Evolutionary conservation across 441 rosid genomes (phyloP).

Genomic region (Biscutella laevigata): DNA sequence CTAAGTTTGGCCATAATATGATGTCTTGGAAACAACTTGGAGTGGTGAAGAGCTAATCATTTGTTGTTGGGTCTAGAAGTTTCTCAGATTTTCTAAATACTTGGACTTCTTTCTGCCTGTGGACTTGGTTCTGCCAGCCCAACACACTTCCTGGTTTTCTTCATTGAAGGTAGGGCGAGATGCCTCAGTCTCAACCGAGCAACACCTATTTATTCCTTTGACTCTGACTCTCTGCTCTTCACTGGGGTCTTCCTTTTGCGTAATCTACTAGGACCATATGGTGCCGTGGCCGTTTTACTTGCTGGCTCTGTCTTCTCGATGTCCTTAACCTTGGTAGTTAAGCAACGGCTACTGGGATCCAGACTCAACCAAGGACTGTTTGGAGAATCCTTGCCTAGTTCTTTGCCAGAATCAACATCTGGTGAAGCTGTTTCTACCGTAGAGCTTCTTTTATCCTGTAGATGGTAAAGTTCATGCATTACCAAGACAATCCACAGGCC

Average conservation of each 20-base stretch:
- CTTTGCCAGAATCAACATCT: constrained; percentile 30
- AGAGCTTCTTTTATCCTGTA: constrained; percentile 37
- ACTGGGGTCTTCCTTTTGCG: constrained; percentile 38
- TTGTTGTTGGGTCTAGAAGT: constrained; percentile 18
- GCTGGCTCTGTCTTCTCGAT: constrained; percentile 21
- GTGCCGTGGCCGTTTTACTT: constrained; percentile 25
- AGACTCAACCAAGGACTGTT: constrained; percentile 73
- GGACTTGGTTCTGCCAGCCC: too few species aligned
- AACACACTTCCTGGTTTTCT: constrained; percentile 44
- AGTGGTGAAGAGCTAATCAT: constrained; percentile 15
- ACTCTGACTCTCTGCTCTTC: constrained; percentile 23
- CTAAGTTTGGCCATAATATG: not conserved
- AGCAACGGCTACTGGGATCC: constrained; percentile 42
- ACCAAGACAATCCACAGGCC: constrained; percentile 11
- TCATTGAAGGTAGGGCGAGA: constrained; percentile 33
- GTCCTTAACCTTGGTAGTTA: constrained; percentile 28
- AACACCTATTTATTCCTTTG: constrained; percentile 33
- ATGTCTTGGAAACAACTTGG: constrained; percentile 2
- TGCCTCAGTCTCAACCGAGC: constrained; percentile 49
- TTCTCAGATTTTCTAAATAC: constrained; percentile 26
- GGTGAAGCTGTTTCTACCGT: constrained; percentile 22
- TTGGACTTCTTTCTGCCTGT: constrained; percentile 34
- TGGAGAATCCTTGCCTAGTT: constrained; percentile 36
- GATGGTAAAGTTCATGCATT: constrained; percentile 16
- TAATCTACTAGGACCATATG: constrained; percentile 36